Evolutionary conservation across 139 green algal genomes (phyloP).

Genomic region (Chlamydomonas asymmetrica): DNA sequence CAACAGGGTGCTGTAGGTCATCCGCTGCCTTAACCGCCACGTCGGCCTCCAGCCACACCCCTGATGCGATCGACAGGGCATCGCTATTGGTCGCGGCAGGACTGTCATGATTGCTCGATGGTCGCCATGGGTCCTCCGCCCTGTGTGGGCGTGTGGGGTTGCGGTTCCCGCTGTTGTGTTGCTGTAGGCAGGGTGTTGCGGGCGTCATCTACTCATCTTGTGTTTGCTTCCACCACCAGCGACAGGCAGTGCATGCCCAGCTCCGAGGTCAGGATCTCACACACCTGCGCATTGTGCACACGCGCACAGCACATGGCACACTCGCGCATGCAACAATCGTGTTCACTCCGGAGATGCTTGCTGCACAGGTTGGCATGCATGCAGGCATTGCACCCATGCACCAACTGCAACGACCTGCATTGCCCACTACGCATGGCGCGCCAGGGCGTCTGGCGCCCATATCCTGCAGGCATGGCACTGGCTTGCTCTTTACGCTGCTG

Average conservation of each 20-base stretch:
- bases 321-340: neutral
- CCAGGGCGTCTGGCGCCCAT: neutral
- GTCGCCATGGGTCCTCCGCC: too few species aligned
- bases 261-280: neutral
- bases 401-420: neutral
- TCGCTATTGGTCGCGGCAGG: too few species aligned
- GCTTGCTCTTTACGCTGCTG: neutral
- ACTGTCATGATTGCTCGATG: too few species aligned
- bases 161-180: too few species aligned
- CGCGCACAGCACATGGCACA: neutral
- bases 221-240: too few species aligned
- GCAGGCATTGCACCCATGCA: neutral
- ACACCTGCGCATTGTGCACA: conserved; percentile 3
- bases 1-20: too few species aligned
- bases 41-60: too few species aligned
- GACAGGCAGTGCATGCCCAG: conserved; percentile 25
- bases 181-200: too few species aligned
- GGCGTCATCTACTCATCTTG: too few species aligned
- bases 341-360: neutral
- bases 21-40: too few species aligned
- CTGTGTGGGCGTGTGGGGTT: too few species aligned
- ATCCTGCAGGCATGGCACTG: neutral
- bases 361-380: neutral
- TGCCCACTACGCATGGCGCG: neutral
- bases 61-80: too few species aligned